phyloP scores from a whole-genome alignment of 2,329 filamentous ascomycete genomes.

The Zasmidium angulare region DNA sequence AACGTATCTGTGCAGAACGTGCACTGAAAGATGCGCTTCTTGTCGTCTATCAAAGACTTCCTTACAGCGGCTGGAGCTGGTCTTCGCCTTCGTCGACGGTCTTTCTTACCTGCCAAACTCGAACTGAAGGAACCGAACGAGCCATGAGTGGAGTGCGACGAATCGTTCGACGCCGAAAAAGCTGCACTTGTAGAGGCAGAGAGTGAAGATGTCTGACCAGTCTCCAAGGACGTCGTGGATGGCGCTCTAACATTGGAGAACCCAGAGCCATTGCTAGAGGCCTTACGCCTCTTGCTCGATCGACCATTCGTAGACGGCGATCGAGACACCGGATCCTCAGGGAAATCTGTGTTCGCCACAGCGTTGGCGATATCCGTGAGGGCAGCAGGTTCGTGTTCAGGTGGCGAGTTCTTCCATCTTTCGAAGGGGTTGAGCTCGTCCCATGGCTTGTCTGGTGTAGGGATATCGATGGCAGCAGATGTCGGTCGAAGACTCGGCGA shows the following conservation, averaged over 20 bases:
- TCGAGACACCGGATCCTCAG: conserved; percentile 25
- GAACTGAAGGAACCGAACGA: conserved; percentile 54
- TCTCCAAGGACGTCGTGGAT: conserved; percentile 53
- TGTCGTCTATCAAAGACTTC: conserved; percentile 33
- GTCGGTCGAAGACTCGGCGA: conserved; percentile 68
- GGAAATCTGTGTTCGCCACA: conserved; percentile 42
- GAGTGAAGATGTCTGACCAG: conserved; percentile 26
- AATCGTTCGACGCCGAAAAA: conserved; percentile 59
- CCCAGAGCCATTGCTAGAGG: conserved; percentile 51
- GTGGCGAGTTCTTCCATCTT: conserved; percentile 68
- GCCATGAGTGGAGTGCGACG: conserved; percentile 53
- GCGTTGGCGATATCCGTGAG: conserved; percentile 64
- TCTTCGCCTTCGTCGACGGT: conserved; percentile 53
- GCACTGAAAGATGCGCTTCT: conserved; percentile 54
- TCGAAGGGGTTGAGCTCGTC: conserved; percentile 63
- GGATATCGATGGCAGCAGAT: conserved; percentile 71
- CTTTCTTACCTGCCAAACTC: conserved; percentile 55
- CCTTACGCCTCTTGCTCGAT: conserved; percentile 39
- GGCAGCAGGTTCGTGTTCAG: conserved; percentile 67
- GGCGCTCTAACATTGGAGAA: conserved; percentile 51
- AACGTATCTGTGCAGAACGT: conserved; percentile 60
- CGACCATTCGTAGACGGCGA: conserved; percentile 31
- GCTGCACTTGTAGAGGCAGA: conserved; percentile 48
- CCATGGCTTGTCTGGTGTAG: conserved; percentile 41
- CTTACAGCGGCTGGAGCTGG: conserved; percentile 24